Base-by-base conservation (phyloP, 2,329 filamentous ascomycete genomes). In the Aspergillus pseudoglaucus region DNA sequence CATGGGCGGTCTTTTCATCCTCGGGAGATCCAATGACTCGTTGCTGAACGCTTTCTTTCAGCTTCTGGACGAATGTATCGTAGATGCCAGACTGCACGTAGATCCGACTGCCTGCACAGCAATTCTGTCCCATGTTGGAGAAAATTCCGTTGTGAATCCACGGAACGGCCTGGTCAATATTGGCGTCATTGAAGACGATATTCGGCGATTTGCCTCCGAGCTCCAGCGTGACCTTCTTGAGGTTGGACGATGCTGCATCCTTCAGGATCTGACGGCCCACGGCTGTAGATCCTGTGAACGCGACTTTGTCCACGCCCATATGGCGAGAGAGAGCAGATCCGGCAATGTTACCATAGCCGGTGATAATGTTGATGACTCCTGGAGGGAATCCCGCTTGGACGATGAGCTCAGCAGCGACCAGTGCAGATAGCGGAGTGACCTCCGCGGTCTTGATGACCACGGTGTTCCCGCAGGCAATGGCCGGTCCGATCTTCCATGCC, bases 381-480 rank as follows among this genome's bases (percentile, higher is more conserved):
- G 42, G 25, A 30, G 42, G 42, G 27, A 44, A 44, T 10, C 40
- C 40, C n/a, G 27, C 27, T 14, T 44, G 8, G 14, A 18, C 23
- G 25, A 44, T 35, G 12, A 44, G 27, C n/a, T 30, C 25, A 17
- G 23, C 42, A 14, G 25, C 17, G 15, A 44, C 42, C 32, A 44
- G 42, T 8, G 27, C 42, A 22, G 23, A 32, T 9, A 44, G 30
- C 14, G 12, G 7, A 1, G 14, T 17, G 3, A 8, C 5, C 25
- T 51, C 25, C 38, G 48, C 22, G 20, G 39, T 14, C 18, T 17
- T 43, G 9, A 17, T 7, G 12, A 47, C 14, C 3, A 8, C 17
- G 0, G 75, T 75, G 54, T 81, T 81, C 37, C 76, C 76, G 47
- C 71, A 71, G 2, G 76, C 77, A 7, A 81, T 32, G 10, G 42